phyloP scores from a whole-genome alignment of 2,329 filamentous ascomycete genomes.

The Stachybotrys chlorohalonatus region DNA sequence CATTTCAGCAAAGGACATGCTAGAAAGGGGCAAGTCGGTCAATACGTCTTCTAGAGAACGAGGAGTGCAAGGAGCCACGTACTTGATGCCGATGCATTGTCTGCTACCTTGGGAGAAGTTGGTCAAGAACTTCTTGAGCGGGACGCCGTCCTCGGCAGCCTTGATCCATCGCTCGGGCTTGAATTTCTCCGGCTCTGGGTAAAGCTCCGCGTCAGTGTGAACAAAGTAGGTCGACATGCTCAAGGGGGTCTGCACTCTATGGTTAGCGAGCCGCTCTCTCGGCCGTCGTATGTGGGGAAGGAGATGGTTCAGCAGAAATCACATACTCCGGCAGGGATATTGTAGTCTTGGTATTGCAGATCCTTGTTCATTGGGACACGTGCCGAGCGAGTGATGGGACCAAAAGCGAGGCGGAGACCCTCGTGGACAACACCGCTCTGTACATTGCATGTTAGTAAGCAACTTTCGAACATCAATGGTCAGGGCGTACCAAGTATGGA shows the following conservation, averaged over 20 bases:
- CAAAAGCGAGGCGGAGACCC: constrained; percentile 6
- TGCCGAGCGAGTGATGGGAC: constrained; percentile 9
- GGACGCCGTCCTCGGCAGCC: constrained; percentile 4
- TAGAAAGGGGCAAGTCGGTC: constrained; percentile 1
- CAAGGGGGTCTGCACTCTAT: constrained; percentile 9
- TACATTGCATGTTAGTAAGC: neutral
- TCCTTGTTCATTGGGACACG: constrained; percentile 16
- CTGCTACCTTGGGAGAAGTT: constrained; percentile 11
- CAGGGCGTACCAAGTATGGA: constrained; percentile 6
- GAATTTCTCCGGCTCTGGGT: constrained; percentile 14
- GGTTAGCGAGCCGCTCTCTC: neutral
- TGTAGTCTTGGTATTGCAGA: constrained; percentile 19
- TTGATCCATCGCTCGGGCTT: constrained; percentile 17
- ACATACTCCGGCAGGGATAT: constrained; percentile 21
- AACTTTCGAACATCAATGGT: neutral
- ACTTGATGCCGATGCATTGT: constrained; percentile 11
- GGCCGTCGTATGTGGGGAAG: neutral
- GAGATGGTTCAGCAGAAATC: neutral
- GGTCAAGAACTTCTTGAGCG: constrained; percentile 6
- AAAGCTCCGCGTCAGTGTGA: constrained; percentile 11
- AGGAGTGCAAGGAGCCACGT: neutral
- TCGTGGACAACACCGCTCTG: constrained; percentile 9
- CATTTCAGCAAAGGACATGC: constrained; percentile 7
- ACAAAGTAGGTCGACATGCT: constrained; percentile 12
- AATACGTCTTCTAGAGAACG: neutral